Evolutionary conservation across 495 filamentous ascomycete genomes (phyloP).

Genomic region (Trichoderma erinaceum): DNA sequence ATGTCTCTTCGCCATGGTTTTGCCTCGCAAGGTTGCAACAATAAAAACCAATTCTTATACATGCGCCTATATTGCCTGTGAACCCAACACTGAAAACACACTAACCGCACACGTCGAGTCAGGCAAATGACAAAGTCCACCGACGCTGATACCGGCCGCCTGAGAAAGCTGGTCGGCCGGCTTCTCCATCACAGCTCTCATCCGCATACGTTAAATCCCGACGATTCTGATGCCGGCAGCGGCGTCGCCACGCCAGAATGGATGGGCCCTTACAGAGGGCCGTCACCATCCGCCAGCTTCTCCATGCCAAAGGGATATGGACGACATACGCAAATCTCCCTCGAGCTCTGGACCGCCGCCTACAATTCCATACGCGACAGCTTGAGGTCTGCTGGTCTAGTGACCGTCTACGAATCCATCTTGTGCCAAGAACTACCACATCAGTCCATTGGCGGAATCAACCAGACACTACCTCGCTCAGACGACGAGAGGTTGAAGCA

Average conservation of each 20-base stretch:
- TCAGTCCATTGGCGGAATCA: not conserved
- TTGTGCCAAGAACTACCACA: conserved; percentile 10
- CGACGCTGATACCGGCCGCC: not conserved
- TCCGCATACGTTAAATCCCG: not conserved
- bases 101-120: not conserved
- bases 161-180: not conserved
- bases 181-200: not conserved
- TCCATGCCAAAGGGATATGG: not conserved
- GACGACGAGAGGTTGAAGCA: not conserved
- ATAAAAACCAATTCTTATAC: no score
- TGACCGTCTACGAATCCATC: conserved; percentile 12
- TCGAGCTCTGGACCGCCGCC: conserved; percentile 13
- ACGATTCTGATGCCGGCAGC: not conserved
- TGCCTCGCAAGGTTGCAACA: no score
- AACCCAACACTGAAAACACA: no score
- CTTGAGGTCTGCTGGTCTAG: not conserved
- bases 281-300: not conserved
- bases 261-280: not conserved
- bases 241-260: not conserved
- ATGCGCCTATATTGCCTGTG: not conserved
- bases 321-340: not conserved
- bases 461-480: not conserved
- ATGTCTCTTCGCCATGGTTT: no score
- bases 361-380: conserved; percentile 7
- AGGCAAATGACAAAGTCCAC: not conserved